These are phyloP conservation scores for Euphorbia tirucalli DNA, from an alignment of 345 rosid species.

Conservation along the genomic window DNA sequence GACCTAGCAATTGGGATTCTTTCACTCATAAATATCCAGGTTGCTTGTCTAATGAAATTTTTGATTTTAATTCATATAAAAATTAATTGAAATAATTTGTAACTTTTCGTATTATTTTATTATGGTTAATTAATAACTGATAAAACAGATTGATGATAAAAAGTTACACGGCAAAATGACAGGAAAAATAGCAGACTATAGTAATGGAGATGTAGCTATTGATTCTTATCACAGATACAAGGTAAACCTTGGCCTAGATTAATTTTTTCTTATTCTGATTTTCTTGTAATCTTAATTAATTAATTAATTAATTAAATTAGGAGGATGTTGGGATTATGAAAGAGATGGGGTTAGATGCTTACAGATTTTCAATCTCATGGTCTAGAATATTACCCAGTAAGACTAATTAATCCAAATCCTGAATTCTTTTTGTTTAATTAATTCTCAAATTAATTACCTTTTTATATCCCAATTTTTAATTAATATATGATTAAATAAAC, in stretches of 20 bases:
- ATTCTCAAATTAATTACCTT: too few relatives aligned
- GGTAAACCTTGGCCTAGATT: slow-evolving; percentile 43
- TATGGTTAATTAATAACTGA: too few relatives aligned
- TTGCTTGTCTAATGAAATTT: background rate
- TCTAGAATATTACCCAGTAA: slow-evolving; percentile 28
- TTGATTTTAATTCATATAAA: too few relatives aligned
- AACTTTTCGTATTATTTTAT: too few relatives aligned
- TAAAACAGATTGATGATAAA: background rate
- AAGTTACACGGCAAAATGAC: background rate
- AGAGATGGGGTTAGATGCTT: slow-evolving; percentile 22
- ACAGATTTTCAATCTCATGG: slow-evolving; percentile 34
- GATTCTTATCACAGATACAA: slow-evolving; percentile 78
- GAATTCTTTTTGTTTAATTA: too few relatives aligned
- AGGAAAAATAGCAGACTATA: slow-evolving; percentile 41
- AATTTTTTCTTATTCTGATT: background rate
- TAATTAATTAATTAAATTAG: slow-evolving; percentile 1
- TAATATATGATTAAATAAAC: too few relatives aligned
- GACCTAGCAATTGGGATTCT: slow-evolving; percentile 23
- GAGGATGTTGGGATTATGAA: slow-evolving; percentile 30
- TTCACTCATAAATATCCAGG: slow-evolving; percentile 21
- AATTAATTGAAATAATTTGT: too few relatives aligned
- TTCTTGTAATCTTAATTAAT: background rate
- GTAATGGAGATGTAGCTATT: slow-evolving; percentile 65
- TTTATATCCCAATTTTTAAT: too few relatives aligned
- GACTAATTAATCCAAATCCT: background rate